Percentiles rank a stretch among this genome's conserved stretches.
phyloP scores from a whole-genome alignment of 352 stramenopile genomes.

The Globisporangium canariense region DNA sequence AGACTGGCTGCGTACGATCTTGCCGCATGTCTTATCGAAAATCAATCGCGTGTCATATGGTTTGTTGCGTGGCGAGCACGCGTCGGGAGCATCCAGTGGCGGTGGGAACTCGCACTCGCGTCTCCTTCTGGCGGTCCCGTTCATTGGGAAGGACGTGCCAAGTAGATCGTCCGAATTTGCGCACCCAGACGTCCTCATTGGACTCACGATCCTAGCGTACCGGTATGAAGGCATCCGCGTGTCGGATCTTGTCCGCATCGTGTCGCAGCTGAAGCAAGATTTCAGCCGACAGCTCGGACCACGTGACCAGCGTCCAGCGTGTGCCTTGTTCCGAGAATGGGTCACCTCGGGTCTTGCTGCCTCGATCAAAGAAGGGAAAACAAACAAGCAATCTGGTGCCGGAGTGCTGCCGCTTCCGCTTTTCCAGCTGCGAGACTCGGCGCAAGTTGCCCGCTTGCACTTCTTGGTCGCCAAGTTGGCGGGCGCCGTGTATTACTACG shows the following conservation, averaged over 20 bases:
- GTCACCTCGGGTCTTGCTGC: constrained; percentile 43
- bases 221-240: constrained; percentile 88
- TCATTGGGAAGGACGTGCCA: constrained; percentile 99
- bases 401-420: constrained; percentile 93
- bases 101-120: constrained; percentile 95
- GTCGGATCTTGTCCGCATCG: constrained; percentile 79
- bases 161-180: constrained; percentile 98
- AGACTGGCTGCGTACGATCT: constrained; percentile 96
- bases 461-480: constrained; percentile 92
- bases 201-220: constrained; percentile 89
- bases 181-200: constrained; percentile 96
- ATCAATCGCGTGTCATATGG: constrained; percentile 99
- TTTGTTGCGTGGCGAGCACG: constrained; percentile 85
- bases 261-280: constrained; percentile 88
- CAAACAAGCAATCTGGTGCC: constrained; percentile 22
- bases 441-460: constrained; percentile 95
- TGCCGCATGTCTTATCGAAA: constrained; percentile 98
- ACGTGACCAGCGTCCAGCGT: constrained; percentile 73
- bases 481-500: constrained; percentile 97
- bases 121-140: constrained; percentile 96
- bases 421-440: constrained; percentile 95
- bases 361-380: constrained; percentile 21
- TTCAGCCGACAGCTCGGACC: constrained; percentile 84
- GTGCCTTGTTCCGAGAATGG: constrained; percentile 79
- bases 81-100: constrained; percentile 37